Percentiles rank a stretch among this genome's conserved stretches.
Evolutionary conservation across 169 alveolate species (phyloP).

Genomic region (Plasmodium gallinaceum): DNA sequence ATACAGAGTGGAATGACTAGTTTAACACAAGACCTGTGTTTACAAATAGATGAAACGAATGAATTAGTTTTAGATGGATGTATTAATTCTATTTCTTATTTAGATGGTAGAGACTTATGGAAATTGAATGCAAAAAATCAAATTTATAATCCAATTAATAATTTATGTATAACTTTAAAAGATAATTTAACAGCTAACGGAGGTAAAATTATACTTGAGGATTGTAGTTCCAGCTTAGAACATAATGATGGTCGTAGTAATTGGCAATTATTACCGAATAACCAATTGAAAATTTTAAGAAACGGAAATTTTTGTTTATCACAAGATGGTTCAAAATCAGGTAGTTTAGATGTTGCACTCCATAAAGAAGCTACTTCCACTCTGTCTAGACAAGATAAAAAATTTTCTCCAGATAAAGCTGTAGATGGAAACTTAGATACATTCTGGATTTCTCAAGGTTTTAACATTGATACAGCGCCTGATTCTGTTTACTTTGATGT

Average conservation of each 20-base stretch:
- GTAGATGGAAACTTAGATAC: constrained; percentile 89
- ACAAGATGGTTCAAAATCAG: constrained; percentile 90
- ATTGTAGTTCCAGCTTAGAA: constrained; percentile 62
- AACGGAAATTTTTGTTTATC: constrained; percentile 92
- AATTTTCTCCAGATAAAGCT: constrained; percentile 84
- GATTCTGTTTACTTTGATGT: constrained; percentile 84
- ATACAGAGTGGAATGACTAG: constrained; percentile 93
- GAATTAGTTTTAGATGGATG: constrained; percentile 86
- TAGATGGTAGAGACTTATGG: constrained; percentile 84
- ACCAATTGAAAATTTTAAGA: constrained; percentile 89
- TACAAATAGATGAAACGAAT: constrained; percentile 84
- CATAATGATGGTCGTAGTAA: constrained; percentile 83
- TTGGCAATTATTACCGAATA: constrained; percentile 91
- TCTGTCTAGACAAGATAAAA: constrained; percentile 82
- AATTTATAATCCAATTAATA: constrained; percentile 73
- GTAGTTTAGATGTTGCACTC: constrained; percentile 89
- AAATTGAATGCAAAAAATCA: constrained; percentile 81
- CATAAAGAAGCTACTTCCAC: constrained; percentile 85
- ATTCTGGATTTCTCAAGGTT: constrained; percentile 88
- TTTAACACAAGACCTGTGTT: constrained; percentile 82
- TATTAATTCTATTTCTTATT: constrained; percentile 82
- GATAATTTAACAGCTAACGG: constrained; percentile 86
- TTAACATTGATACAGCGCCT: constrained; percentile 83
- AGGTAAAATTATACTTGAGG: constrained; percentile 79
- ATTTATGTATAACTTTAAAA: constrained; percentile 86